Base-by-base conservation (phyloP, 345 rosid species). In the Pseudoturritis turrita region DNA sequence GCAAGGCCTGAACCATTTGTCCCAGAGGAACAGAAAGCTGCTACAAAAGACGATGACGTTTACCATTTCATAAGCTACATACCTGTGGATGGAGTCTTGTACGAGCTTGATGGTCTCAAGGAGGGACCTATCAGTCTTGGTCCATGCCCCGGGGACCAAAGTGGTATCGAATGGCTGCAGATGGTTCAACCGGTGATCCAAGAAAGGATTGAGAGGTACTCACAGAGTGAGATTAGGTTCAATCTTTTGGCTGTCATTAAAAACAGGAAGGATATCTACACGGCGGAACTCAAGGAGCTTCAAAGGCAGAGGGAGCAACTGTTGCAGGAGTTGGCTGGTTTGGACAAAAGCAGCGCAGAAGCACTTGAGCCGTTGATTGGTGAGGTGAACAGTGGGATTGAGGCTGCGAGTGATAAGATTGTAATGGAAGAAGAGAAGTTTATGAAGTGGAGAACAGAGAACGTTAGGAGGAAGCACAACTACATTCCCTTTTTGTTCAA, bases 1-100 rank as follows among this genome's bases (percentile, higher is more conserved):
- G 97, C 98, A n/a, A 84, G 99, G 78, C 97, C 98, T 3, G 98
- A 92, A 81, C 99, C 99, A 35, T 95, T 95, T 73, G 83, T 92
- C 54, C 92, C 87, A 0, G 99, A 89, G 61, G 98, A 95, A 79
- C 97, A 88, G 74, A 95, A 89, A 79, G 61, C 85, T 21, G 92
- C 98, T 49, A 81, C 85, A n/a, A 92, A 92, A 76, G 99, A 92
- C 21, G 99, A 95, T 25, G 99, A 95, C 13, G 96, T 95, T 26
- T 95, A 91, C 88, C 99, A 95, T 77, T 95, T 95, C 74, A 92
- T 92, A 53, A 95, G 99, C 75, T 95, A 95, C 78, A 75, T 95
- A 50, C 96, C 97, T 14, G 89, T 95, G 18, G 90, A 92, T 51
- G 99, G 99, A 19, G 83, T 91, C 65, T 77, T 95, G 39, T 95